Evolutionary conservation across 345 rosid genomes (phyloP), one percentile per base, ranked within the genome.

Genomic region (Erodium maritimum): DNA sequence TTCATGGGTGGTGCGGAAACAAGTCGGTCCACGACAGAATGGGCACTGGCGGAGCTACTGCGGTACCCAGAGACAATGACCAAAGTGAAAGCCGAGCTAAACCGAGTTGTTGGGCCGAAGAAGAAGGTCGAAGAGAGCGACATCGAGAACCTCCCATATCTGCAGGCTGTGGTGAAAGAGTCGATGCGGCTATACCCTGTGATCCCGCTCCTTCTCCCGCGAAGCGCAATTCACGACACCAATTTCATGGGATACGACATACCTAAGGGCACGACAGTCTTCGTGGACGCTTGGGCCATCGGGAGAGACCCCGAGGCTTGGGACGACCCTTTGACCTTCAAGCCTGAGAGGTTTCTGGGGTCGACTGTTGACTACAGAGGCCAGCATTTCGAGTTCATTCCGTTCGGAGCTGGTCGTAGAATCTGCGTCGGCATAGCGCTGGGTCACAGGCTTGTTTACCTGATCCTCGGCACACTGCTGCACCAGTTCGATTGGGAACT

Each of bases 101-200:
- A 56, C 34, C 50, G n/a, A 11, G 29, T 50, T 5, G 23, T 56
- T 17, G 61, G 67, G 18, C 18, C 8, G 3, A 64, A 50, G 12
- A 9, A 61, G 17, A 64, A 56, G n/a, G 55, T 64, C 18, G 56
- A 64, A 17, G 67, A 64, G 48, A 56, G 9, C 4, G 61, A 56
- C 56, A 64, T 58, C 0, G 60, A 56, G 1, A 21, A 56, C 1
- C 45, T 64, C 22, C 50, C 50, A 1, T 64, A 48, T 19, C 19
- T 64, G 56, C 59, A 64, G 23, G 67, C 61, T 13, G 67, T 64
- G 56, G 55, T 64, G 48, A 64, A 58, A 19, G 62, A 60, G 11
- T 48, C 62, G 8, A 14, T 60, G 23, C 22, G 55, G 54, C 4
- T 60, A n/a, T 56, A 57, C 48, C 56, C 56, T 14, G 33, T 60